phyloP scores from a whole-genome alignment of 352 stramenopile species.

The Phytopythium ostracodes region DNA sequence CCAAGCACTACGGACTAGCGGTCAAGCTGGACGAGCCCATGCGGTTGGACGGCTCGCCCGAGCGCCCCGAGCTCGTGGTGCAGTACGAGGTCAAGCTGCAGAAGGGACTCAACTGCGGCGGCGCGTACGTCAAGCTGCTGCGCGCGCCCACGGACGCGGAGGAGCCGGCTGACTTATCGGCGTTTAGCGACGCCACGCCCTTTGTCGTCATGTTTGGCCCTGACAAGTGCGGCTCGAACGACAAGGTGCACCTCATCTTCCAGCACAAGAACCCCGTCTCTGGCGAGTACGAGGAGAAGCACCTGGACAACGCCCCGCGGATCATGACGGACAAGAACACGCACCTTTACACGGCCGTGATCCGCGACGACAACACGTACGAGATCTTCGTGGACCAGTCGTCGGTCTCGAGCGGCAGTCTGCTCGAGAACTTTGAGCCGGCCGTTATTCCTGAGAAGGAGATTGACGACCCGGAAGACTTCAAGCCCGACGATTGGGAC shows the following conservation, averaged over 20 bases:
- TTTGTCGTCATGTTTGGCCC: constrained; percentile 97
- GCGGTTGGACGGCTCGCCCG: constrained; percentile 55
- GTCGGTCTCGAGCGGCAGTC: constrained; percentile 73
- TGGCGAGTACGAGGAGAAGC: constrained; percentile 92
- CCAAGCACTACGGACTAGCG: constrained; percentile 79
- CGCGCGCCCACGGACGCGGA: constrained; percentile 37
- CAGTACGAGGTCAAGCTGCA: constrained; percentile 95
- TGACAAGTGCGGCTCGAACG: constrained; percentile 91
- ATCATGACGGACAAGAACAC: constrained; percentile 83
- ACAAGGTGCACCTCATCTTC: constrained; percentile 96
- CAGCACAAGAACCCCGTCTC: constrained; percentile 92
- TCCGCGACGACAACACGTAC: constrained; percentile 90
- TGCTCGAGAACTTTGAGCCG: constrained; percentile 84
- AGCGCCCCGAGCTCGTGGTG: constrained; percentile 85
- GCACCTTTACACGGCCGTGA: constrained; percentile 91
- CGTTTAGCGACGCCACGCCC: constrained; percentile 81
- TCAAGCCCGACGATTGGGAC: constrained; percentile 92
- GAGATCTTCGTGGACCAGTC: constrained; percentile 91
- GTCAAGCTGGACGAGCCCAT: constrained; percentile 68
- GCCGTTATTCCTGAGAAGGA: constrained; percentile 84
- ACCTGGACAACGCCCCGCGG: constrained; percentile 76
- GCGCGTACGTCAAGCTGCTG: constrained; percentile 94
- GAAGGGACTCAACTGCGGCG: constrained; percentile 88
- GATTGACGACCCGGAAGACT: constrained; percentile 91
- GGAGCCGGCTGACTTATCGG: constrained; percentile 30